Evolutionary conservation across 73 alveolate species (phyloP).

Genomic region (Breviolum minutum): DNA sequence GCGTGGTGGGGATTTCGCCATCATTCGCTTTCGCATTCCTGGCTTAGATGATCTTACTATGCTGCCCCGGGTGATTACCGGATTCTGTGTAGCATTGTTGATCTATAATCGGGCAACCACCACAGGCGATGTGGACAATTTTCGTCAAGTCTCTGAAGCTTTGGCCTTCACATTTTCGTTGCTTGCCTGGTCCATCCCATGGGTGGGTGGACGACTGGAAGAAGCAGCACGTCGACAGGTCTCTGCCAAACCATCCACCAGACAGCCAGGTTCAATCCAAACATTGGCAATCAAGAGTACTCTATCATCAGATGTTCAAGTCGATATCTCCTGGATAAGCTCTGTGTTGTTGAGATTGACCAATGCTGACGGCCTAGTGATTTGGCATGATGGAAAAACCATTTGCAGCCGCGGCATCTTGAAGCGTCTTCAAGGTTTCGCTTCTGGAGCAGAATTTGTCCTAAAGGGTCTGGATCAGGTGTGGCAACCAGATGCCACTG

Average conservation of each 20-base stretch:
- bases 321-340: constrained; percentile 57
- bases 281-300: constrained; percentile 57
- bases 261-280: constrained; percentile 67
- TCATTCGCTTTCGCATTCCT: constrained; percentile 72
- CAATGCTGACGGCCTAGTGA: constrained; percentile 64
- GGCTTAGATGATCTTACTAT: constrained; percentile 65
- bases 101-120: constrained; percentile 53
- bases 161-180: constrained; percentile 41
- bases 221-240: constrained; percentile 76
- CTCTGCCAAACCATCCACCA: constrained; percentile 33
- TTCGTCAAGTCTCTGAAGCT: constrained; percentile 66
- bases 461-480: constrained; percentile 57
- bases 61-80: constrained; percentile 78
- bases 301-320: constrained; percentile 11
- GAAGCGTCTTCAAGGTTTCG: constrained; percentile 76
- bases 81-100: constrained; percentile 8
- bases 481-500: constrained; percentile 11
- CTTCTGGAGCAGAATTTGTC: constrained; percentile 66
- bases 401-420: constrained; percentile 84
- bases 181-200: constrained; percentile 70
- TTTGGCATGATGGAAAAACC: constrained; percentile 65
- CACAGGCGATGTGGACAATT: constrained; percentile 62
- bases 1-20: constrained; percentile 62
- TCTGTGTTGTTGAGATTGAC: constrained; percentile 57
- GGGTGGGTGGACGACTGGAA: constrained; percentile 83